Conservation (phyloP, 2,329 filamentous ascomycete genomes). For the Dryadomyces sulphureus region DNA sequence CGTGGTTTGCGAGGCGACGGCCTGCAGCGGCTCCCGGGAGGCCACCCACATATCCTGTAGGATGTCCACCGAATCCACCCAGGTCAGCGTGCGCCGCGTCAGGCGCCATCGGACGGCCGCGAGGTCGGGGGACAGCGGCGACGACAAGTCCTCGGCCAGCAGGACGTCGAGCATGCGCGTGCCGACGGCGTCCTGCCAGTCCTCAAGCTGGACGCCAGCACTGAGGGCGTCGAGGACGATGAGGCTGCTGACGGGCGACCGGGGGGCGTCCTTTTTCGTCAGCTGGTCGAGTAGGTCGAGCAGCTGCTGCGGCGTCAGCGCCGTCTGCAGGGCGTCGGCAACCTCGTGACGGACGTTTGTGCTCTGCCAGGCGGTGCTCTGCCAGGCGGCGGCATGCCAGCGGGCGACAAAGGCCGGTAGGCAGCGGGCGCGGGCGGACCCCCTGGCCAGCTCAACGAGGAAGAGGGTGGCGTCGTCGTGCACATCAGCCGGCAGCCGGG, state of each 20-base stretch:
- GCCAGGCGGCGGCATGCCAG: constrained; percentile 23
- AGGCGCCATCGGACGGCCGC: constrained; percentile 11
- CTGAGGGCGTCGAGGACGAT: constrained; percentile 28
- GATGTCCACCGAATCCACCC: constrained; percentile 13
- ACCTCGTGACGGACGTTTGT: constrained; percentile 13
- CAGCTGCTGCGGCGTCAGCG: constrained; percentile 30
- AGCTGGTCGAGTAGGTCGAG: constrained; percentile 28
- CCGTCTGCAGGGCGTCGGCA: constrained; percentile 21
- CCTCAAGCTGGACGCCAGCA: constrained; percentile 25
- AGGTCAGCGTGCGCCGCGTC: constrained; percentile 15
- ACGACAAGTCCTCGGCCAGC: constrained; percentile 1
- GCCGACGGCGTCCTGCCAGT: constrained; percentile 26
- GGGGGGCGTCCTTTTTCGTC: constrained; percentile 6
- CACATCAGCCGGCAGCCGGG: constrained; percentile 6
- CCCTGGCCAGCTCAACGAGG: constrained; percentile 26
- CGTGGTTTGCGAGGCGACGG: constrained; percentile 6
- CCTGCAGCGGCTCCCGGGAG: constrained; percentile 1
- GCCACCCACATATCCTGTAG: constrained; percentile 13
- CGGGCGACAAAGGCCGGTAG: constrained; percentile 29
- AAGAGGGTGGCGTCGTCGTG: constrained; percentile 15
- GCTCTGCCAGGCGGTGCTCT: constrained; percentile 19
- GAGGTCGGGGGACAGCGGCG: background rate
- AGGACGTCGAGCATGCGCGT: constrained; percentile 23
- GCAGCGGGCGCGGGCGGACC: constrained; percentile 28
- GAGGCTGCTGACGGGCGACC: constrained; percentile 17